These are phyloP conservation scores for Effrenium voratum DNA, from an alignment of 73 alveolate species.

Conservation along the genomic window DNA sequence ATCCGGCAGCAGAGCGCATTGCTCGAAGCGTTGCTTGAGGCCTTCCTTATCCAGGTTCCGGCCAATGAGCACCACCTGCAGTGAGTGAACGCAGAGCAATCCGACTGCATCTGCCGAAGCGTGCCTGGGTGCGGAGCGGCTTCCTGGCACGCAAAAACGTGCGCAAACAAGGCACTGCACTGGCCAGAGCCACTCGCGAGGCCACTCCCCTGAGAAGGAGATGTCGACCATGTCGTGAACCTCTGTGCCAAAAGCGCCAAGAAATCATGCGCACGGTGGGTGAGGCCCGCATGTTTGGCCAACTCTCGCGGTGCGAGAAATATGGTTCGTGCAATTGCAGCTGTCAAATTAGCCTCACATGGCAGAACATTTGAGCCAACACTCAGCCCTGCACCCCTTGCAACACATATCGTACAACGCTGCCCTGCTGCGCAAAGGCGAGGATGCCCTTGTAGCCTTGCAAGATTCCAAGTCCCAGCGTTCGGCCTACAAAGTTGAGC, in stretches of 20 bases:
- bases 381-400: background rate
- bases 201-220: constrained; percentile 57
- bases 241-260: background rate
- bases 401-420: constrained; percentile 30
- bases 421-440: constrained; percentile 17
- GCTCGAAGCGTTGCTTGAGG: background rate
- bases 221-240: constrained; percentile 53
- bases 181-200: background rate
- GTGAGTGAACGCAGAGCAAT: background rate
- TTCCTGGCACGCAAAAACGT: constrained; percentile 16
- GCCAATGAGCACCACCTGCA: constrained; percentile 51
- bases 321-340: no score
- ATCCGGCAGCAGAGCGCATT: constrained; percentile 42
- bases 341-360: background rate
- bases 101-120: background rate
- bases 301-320: no score
- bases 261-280: no score
- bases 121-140: constrained; percentile 58
- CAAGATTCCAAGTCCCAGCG: background rate
- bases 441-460: constrained; percentile 54
- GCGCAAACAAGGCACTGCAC: no score
- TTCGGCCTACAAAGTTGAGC: background rate
- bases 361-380: background rate
- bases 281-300: no score
- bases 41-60: constrained; percentile 7